These are phyloP conservation scores for Testicularia cyperi DNA, from an alignment of 1,284 basidiomycete species.

Conservation along the genomic window DNA sequence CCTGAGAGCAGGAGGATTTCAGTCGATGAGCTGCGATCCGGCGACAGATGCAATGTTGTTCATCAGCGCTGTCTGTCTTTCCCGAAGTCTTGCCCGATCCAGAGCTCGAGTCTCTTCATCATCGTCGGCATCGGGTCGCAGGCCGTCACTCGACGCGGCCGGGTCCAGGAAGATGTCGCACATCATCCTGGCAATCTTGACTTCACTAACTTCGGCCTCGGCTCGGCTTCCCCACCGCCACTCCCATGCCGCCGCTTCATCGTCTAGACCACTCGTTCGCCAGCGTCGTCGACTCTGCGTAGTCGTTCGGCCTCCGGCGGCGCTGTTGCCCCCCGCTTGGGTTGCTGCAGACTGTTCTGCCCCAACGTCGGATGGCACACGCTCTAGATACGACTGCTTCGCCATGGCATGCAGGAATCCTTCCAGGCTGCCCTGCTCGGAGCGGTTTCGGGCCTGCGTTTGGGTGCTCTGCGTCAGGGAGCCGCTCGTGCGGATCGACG, in stretches of 20 bases:
- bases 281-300: constrained; percentile 11
- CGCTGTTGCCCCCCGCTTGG: not conserved
- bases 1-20: no score
- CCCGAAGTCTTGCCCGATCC: constrained; percentile 11
- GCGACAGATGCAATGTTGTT: constrained; percentile 32
- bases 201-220: constrained; percentile 56
- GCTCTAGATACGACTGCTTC: constrained; percentile 57
- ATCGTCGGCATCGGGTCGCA: constrained; percentile 7
- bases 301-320: not conserved
- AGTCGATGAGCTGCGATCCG: constrained; percentile 32
- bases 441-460: constrained; percentile 17
- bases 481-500: constrained; percentile 2
- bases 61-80: constrained; percentile 22
- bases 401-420: constrained; percentile 36
- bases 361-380: constrained; percentile 18
- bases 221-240: constrained; percentile 59
- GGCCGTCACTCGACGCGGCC: constrained; percentile 7
- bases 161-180: constrained; percentile 37
- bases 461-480: constrained; percentile 25
- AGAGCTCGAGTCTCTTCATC: constrained; percentile 20
- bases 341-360: no score
- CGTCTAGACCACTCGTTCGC: constrained; percentile 9
- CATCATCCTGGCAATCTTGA: constrained; percentile 51
- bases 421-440: constrained; percentile 29
- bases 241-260: constrained; percentile 44